Conservation (phyloP, 2,329 filamentous ascomycete genomes). For the Neofusicoccum kwambonambiense region DNA sequence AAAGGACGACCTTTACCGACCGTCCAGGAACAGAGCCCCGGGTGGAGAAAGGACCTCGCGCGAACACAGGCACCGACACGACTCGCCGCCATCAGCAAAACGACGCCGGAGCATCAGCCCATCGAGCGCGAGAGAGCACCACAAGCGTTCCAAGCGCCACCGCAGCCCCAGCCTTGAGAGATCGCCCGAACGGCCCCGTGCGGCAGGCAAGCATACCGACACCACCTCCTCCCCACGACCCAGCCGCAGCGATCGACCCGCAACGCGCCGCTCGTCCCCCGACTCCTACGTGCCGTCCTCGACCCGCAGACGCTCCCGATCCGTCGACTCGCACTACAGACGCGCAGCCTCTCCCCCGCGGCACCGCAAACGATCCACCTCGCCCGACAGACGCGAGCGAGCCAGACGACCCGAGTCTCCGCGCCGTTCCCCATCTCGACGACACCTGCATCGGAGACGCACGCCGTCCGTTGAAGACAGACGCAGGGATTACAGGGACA, state of each 20-base stretch:
- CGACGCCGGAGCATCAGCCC: conserved; percentile 39
- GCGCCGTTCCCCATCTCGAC: conserved; percentile 31
- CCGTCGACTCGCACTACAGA: conserved; percentile 39
- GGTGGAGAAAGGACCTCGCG: conserved; percentile 37
- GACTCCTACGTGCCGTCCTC: conserved; percentile 35
- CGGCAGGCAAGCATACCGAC: conserved; percentile 28
- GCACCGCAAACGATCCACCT: conserved; percentile 32
- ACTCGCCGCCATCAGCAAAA: conserved; percentile 39
- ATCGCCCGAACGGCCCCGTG: conserved; percentile 34
- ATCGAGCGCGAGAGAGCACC: conserved; percentile 32
- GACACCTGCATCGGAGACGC: conserved; percentile 25
- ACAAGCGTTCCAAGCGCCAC: conserved; percentile 34
- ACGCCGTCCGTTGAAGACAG: conserved; percentile 29
- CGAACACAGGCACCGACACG: conserved; percentile 33
- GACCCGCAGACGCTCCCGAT: conserved; percentile 42
- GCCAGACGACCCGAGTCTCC: conserved; percentile 30
- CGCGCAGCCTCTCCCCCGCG: conserved; percentile 30
- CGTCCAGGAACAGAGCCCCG: conserved; percentile 33
- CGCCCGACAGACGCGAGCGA: conserved; percentile 29
- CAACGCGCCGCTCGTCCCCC: conserved; percentile 34
- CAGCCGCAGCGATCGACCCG: conserved; percentile 31
- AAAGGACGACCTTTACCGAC: conserved; percentile 36
- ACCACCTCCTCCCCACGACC: conserved; percentile 34
- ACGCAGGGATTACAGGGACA: conserved; percentile 9
- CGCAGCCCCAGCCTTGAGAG: conserved; percentile 36